These are phyloP conservation scores for Coemansia sp. DNA, from an alignment of 192 early-diverging fungal genomes.

Conservation along the genomic window DNA sequence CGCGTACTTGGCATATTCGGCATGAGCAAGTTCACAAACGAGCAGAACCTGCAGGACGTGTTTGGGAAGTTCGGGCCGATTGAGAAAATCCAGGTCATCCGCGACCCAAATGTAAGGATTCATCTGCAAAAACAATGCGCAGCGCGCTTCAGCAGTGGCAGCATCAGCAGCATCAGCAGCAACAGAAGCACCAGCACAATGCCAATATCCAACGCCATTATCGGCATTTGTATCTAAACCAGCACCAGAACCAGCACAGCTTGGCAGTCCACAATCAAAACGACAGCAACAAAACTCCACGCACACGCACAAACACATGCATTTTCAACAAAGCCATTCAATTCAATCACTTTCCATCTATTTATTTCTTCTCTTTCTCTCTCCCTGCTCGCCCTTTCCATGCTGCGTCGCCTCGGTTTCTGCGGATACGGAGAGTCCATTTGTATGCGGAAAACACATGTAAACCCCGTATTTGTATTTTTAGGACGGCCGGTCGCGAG, in stretches of 20 bases:
- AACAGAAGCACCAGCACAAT: no score
- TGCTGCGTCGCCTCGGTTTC: not conserved
- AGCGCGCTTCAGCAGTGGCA: conserved; percentile 11
- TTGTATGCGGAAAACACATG: no score
- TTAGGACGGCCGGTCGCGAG: conserved; percentile 47
- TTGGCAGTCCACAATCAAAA: conserved; percentile 2
- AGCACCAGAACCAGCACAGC: not conserved
- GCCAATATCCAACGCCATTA: no score
- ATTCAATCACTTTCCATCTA: not conserved
- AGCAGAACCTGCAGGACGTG: conserved; percentile 26
- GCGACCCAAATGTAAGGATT: conserved; percentile 47
- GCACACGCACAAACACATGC: not conserved
- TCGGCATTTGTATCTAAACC: not conserved
- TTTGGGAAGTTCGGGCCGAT: conserved; percentile 42
- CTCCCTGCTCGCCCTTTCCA: not conserved
- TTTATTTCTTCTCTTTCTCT: not conserved
- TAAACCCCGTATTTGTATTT: not conserved
- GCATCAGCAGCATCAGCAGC: conserved; percentile 4
- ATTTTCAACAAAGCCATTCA: not conserved
- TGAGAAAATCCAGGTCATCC: conserved; percentile 40
- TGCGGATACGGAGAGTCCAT: not conserved
- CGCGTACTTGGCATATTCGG: conserved; percentile 48
- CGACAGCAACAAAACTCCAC: not conserved
- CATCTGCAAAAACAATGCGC: conserved; percentile 15
- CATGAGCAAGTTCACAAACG: conserved; percentile 54